phyloP scores from a whole-genome alignment of 192 early-diverging fungal species.

The Thoreauomyces humboldtii region DNA sequence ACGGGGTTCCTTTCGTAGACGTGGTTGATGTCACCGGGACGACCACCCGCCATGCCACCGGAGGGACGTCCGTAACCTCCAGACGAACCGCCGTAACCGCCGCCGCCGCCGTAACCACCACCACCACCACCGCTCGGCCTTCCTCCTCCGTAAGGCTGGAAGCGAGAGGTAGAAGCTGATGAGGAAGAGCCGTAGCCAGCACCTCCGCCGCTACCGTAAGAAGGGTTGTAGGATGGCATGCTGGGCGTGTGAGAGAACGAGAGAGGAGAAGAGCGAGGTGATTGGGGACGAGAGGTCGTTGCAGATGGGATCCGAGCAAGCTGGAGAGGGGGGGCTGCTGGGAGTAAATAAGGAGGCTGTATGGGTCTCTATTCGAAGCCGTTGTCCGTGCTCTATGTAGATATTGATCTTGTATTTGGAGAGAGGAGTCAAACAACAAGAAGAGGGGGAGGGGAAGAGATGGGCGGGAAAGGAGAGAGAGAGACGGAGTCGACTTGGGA shows the following conservation, averaged over 20 bases:
- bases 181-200: not conserved
- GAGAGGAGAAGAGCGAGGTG: no score
- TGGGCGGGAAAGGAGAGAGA: not conserved
- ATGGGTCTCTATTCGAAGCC: no score
- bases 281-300: no score
- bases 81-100: slow-evolving; percentile 26
- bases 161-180: slow-evolving; percentile 6
- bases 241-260: no score
- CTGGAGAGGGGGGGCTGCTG: no score
- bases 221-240: not conserved
- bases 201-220: slow-evolving; percentile 1
- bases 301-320: no score
- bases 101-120: slow-evolving; percentile 25
- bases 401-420: no score
- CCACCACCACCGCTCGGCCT: not conserved
- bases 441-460: not conserved
- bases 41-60: slow-evolving; percentile 10
- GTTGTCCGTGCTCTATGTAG: no score
- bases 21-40: slow-evolving; percentile 37
- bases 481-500: not conserved
- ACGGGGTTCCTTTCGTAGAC: slow-evolving; percentile 36
- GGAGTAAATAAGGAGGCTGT: no score
- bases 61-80: slow-evolving; percentile 24
- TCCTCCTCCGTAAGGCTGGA: slow-evolving; percentile 22
- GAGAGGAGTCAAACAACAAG: no score